Evolutionary conservation across 805 yeast species (phyloP).

Genomic region (Candida glaebosa): DNA sequence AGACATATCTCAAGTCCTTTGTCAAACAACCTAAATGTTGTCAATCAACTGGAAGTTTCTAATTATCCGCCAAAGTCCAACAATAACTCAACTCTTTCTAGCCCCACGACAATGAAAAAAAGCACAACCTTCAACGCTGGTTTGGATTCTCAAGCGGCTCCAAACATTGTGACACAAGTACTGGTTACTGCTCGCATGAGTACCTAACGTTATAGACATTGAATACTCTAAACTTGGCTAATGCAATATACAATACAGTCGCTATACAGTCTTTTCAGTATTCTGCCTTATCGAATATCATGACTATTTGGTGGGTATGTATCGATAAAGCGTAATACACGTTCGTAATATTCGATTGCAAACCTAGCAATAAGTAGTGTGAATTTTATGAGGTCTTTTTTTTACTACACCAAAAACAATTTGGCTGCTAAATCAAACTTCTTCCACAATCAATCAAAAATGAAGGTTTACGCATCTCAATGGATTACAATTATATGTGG

Average conservation of each 20-base stretch:
- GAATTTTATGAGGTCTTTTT: not conserved
- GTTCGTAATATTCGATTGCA: too few species aligned
- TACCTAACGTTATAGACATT: constrained; percentile 18
- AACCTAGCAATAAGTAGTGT: too few species aligned
- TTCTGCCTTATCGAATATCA: too few species aligned
- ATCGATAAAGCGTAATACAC: not conserved
- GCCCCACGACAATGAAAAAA: constrained; percentile 18
- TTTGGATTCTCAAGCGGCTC: constrained; percentile 19
- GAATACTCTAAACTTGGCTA: too few species aligned
- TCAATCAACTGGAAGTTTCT: constrained; percentile 5
- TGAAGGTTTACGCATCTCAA: not conserved
- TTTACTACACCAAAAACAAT: not conserved
- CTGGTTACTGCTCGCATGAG: constrained; percentile 42
- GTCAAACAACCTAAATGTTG: constrained; percentile 12
- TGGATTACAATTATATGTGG: not conserved
- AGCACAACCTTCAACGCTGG: constrained; percentile 23
- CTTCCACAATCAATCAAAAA: not conserved
- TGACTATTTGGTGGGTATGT: too few species aligned
- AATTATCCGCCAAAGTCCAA: not conserved
- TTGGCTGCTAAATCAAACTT: not conserved
- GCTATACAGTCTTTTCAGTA: too few species aligned
- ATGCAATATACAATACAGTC: too few species aligned
- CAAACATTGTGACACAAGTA: constrained; percentile 38
- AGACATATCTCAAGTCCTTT: constrained; percentile 10
- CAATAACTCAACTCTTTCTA: constrained; percentile 11